A percentile compares a stretch with the other conserved stretches of the same genome.
Evolutionary conservation across 257 asterid genomes (phyloP).

Genomic region (Forsythia suspensa): DNA sequence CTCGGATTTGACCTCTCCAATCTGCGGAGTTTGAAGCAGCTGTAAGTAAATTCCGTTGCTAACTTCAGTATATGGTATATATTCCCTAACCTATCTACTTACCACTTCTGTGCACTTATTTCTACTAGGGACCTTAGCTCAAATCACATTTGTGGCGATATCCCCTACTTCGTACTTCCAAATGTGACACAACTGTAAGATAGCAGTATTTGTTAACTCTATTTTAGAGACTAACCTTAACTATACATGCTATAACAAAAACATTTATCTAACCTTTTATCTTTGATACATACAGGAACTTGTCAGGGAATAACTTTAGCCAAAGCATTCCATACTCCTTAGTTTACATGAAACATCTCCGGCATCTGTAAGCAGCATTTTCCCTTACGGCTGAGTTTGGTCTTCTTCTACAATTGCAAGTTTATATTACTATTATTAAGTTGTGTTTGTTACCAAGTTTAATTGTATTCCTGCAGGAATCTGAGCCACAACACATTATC

Average conservation of each 20-base stretch:
- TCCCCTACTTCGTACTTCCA: conserved; percentile 66
- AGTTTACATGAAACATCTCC: conserved; percentile 60
- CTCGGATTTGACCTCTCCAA: conserved; percentile 60
- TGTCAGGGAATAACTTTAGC: conserved; percentile 65
- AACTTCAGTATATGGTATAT: not conserved
- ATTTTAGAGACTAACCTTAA: not conserved
- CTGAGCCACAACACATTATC: conserved; percentile 71
- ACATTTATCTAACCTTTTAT: not conserved
- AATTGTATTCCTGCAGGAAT: conserved; percentile 51
- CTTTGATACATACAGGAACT: conserved; percentile 54
- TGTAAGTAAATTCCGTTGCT: conserved; percentile 45
- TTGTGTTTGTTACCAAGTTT: conserved; percentile 9
- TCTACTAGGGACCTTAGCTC: conserved; percentile 73
- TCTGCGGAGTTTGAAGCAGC: conserved; percentile 64
- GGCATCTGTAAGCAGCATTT: conserved; percentile 64
- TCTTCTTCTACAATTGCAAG: not conserved
- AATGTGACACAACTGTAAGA: conserved; percentile 78
- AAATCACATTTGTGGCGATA: conserved; percentile 61
- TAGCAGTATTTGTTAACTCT: conserved; percentile 15
- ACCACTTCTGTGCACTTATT: conserved; percentile 15
- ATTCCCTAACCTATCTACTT: not conserved
- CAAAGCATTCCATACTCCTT: conserved; percentile 66
- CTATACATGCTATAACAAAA: conserved; percentile 7
- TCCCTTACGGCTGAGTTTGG: conserved; percentile 11
- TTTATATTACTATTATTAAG: not conserved